Base-by-base conservation (phyloP, 148 eudicot genomes). In the Gaultheria prostrata region DNA sequence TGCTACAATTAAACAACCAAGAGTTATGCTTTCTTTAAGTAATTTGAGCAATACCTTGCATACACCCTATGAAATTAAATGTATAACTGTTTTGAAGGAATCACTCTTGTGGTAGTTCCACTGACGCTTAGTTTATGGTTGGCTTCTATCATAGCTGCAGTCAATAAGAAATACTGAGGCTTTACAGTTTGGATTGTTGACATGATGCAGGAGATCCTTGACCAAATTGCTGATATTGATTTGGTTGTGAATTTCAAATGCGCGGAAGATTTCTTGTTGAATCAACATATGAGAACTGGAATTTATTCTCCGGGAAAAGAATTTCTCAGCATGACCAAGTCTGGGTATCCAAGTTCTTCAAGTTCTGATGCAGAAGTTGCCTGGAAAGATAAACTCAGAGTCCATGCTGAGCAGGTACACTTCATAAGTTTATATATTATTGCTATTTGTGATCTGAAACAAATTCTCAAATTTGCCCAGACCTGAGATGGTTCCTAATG, bases 201-300 rank as follows among this genome's bases (percentile, higher is more conserved):
- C 81, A 61, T 84, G 6, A 77, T 85, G 83, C 94, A 94, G 98
- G 98, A 94, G 87, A 91, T 95, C 74, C 93, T 95, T 72, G 97
- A 95, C 80, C 89, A 94, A 87, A 86, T 94, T 84, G 93, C 93
- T 18, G 95, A 95, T 75, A 87, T 95, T 76, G 97, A 95, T 87
- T 82, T 94, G 88, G 98, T 93, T 35, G 84, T 95, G 79, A 95
- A 95, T 84, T 93, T 95, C 82, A 95, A 94, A 85, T 89, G 93
- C 85, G 73, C 90, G 3, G 93, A 86, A 51, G 88, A 87, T 9
- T 85, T 78, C 78, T 35, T 88, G 72, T 76, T 84, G 83, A 87
- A 89, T 83, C 86, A 84, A n/a, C 85, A 82, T 48, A 63, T 83
- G 53, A 86, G 78, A 43, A 82, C 56, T 46, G 88, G 87, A 83